phyloP scores from a whole-genome alignment of 2,329 filamentous ascomycete genomes.

The Sporothrix globosa region DNA sequence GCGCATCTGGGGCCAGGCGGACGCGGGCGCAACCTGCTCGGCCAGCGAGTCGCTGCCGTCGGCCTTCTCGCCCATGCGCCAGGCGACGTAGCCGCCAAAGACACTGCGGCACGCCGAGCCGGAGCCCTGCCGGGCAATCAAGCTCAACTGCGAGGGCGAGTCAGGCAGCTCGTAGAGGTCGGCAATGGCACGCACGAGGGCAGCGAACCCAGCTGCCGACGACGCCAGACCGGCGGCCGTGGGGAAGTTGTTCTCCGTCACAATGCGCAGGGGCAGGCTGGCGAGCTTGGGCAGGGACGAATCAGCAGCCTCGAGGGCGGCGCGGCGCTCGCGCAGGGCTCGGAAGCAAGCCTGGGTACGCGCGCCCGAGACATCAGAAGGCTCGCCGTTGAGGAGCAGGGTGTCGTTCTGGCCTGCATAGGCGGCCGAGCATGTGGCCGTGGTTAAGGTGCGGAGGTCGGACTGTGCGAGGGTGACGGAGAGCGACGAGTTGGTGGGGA shows the following conservation, averaged over 20 bases:
- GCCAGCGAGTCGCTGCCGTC: constrained; percentile 89
- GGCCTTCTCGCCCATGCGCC: constrained; percentile 74
- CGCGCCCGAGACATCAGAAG: constrained; percentile 82
- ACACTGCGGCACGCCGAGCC: constrained; percentile 92
- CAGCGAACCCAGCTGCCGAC: constrained; percentile 70
- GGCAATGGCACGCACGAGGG: constrained; percentile 81
- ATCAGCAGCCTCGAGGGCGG: constrained; percentile 72
- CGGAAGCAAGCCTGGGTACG: constrained; percentile 94
- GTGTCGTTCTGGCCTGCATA: constrained; percentile 66
- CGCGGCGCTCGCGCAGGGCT: constrained; percentile 77
- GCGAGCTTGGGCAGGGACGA: constrained; percentile 81
- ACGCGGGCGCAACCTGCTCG: constrained; percentile 82
- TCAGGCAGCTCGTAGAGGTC: constrained; percentile 86
- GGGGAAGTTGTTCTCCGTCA: constrained; percentile 98
- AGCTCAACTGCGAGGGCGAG: constrained; percentile 78
- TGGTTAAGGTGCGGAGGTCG: constrained; percentile 93
- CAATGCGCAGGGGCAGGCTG: constrained; percentile 75
- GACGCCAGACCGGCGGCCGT: constrained; percentile 88
- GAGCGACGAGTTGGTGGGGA: constrained; percentile 96
- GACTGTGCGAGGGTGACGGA: constrained; percentile 94
- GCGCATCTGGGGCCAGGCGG: constrained; percentile 94
- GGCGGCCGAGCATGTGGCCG: constrained; percentile 80
- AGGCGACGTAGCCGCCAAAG: constrained; percentile 95
- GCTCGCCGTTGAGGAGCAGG: constrained; percentile 80
- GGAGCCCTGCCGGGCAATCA: constrained; percentile 90